phyloP scores from a whole-genome alignment of 1,284 basidiomycete genomes.

The Cutaneotrichosporon curvatum region DNA sequence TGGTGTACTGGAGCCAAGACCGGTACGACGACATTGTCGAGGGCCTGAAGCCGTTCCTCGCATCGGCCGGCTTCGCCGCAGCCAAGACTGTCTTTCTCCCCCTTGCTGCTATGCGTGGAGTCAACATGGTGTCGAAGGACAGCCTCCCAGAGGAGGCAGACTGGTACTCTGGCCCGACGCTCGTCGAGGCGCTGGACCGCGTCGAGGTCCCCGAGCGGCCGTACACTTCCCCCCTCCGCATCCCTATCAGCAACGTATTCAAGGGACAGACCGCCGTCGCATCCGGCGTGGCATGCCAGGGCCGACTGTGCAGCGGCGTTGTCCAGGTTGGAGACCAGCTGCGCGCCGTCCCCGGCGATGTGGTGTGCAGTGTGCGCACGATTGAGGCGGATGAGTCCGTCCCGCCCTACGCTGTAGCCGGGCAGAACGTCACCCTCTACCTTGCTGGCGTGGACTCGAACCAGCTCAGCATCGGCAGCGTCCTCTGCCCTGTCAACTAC shows the following conservation, averaged over 20 bases:
- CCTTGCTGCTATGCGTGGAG: conserved; percentile 80
- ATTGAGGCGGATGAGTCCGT: conserved; percentile 77
- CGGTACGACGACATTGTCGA: conserved; percentile 80
- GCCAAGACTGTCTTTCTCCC: conserved; percentile 78
- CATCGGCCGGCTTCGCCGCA: conserved; percentile 75
- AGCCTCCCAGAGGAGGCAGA: conserved; percentile 44
- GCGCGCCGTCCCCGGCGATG: conserved; percentile 84
- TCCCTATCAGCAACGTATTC: conserved; percentile 94
- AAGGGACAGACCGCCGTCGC: conserved; percentile 68
- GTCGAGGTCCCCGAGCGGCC: conserved; percentile 75
- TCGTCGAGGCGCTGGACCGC: conserved; percentile 74
- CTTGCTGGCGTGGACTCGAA: conserved; percentile 78
- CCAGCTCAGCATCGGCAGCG: conserved; percentile 77
- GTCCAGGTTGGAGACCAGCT: conserved; percentile 87
- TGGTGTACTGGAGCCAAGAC: conserved; percentile 70
- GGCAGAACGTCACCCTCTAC: conserved; percentile 78
- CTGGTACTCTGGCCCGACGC: conserved; percentile 83
- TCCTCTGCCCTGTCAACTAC: conserved; percentile 70
- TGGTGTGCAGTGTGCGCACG: conserved; percentile 70
- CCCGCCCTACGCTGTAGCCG: conserved; percentile 82
- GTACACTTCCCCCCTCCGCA: conserved; percentile 67
- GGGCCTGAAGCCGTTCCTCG: conserved; percentile 69
- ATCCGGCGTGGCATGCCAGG: conserved; percentile 69
- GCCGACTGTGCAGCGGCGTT: conserved; percentile 79
- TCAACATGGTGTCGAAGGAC: conserved; percentile 57